Base-by-base conservation (phyloP, 1,139 yeast genomes). In the Blastobotrys apis region DNA sequence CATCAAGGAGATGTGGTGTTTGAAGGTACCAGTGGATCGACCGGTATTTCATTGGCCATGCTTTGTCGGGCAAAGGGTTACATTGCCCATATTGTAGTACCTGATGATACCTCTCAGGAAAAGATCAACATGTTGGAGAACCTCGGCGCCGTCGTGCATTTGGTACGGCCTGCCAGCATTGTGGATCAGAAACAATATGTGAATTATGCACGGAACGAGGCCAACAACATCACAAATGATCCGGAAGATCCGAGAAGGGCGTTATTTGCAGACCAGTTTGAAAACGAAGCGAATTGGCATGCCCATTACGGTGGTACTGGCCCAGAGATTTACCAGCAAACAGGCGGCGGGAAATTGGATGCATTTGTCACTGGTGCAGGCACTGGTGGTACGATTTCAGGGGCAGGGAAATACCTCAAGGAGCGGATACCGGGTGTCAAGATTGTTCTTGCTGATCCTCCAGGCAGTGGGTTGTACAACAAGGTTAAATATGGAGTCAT, bases 21-120 rank as follows among this genome's bases (percentile, higher is more conserved):
- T 61, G 98, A 92, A 67, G 98, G 98, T 3, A 92, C 97, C 0
- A 81, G 94, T 9, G 97, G 97, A 0, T 86, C 96, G 0, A 92
- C 98, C 0, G 98, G 98, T 6, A 92, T 92, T 22, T 85, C 96
- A 2, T 76, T 92, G 53, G 96, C 97, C 1, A 77, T 87, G 66
- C 73, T 92, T 20, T 85, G 95, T 51, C 79, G 88, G 54, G 85
- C 97, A 0, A 65, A 85, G 48, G 98, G 98, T 0, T 90, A 90
- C 62, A 77, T 75, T 12, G 85, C 95, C 0, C 96, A 88, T 58
- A 92, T 92, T 25, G 90, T 94, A 47, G 71, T 92, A n/a, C 98
- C 97, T 0, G 94, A 88, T 61, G 98, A 92, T 59, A 92, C 97
- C 0, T 83, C 95, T 0, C 72, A 71, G 1, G 97, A 92, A 56